Percentiles rank a stretch among this genome's conserved stretches.
phyloP scores from a whole-genome alignment of 768 basidiomycete species.

The Clitopilus hobsonii region DNA sequence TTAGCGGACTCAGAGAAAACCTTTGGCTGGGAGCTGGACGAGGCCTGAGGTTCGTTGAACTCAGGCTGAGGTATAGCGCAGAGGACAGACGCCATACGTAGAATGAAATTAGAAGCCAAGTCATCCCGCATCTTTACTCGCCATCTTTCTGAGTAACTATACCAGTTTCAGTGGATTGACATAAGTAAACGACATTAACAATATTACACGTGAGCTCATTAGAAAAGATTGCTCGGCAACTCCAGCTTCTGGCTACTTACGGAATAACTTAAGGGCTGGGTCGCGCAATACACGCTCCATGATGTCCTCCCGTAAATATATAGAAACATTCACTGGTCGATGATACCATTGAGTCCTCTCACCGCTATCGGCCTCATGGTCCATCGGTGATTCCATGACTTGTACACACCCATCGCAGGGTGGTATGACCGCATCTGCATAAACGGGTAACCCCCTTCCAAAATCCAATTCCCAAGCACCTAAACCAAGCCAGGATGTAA shows the following conservation, averaged over 20 bases:
- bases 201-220: no score
- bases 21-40: conserved; percentile 32
- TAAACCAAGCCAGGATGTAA: conserved; percentile 28
- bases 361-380: not conserved
- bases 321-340: conserved; percentile 16
- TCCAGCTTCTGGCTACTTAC: not conserved
- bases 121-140: no score
- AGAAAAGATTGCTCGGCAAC: not conserved
- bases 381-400: conserved; percentile 20
- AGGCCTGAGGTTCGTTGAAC: not conserved
- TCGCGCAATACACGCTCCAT: conserved; percentile 18
- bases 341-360: conserved; percentile 14
- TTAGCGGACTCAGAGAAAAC: conserved; percentile 31
- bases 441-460: conserved; percentile 19
- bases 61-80: no score
- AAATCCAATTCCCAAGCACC: conserved; percentile 30
- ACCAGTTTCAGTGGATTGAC: no score
- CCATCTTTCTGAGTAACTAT: no score
- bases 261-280: conserved; percentile 18
- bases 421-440: conserved; percentile 28
- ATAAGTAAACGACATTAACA: no score
- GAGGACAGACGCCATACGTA: no score
- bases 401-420: conserved; percentile 27
- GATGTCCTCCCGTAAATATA: conserved; percentile 17
- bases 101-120: no score